These are phyloP conservation scores for Tinospora cordifolia DNA, from an alignment of 164 flowering plant genomes.

Conservation along the genomic window DNA sequence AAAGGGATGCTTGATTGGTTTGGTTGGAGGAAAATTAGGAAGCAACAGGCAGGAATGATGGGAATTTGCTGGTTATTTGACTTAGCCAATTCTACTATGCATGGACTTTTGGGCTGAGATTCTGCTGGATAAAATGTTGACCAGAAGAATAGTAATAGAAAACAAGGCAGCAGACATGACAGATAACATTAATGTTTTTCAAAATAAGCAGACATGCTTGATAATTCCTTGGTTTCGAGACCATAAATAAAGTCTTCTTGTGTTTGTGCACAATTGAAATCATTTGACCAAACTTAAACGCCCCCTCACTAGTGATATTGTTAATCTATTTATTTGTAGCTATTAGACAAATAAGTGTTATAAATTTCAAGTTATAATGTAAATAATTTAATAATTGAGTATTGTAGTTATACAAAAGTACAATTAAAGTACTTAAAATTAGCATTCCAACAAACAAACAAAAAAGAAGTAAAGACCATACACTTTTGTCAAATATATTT, in stretches of 20 bases:
- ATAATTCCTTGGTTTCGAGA: neutral
- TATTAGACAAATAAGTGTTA: neutral
- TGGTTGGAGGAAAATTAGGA: constrained; percentile 9
- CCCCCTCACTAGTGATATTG: neutral
- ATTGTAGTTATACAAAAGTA: too few relatives aligned
- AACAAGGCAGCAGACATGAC: constrained; percentile 6
- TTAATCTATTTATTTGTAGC: neutral
- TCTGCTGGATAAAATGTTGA: constrained; percentile 14
- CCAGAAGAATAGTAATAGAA: neutral
- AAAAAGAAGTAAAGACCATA: neutral
- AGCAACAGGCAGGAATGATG: constrained; percentile 24
- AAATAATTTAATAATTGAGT: too few relatives aligned
- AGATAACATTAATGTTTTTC: neutral
- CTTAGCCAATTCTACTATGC: constrained; percentile 15
- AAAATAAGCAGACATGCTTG: neutral
- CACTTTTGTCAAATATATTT: neutral
- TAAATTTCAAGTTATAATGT: too few relatives aligned
- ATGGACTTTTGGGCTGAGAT: constrained; percentile 19
- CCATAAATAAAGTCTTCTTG: neutral
- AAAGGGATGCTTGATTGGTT: constrained; percentile 1
- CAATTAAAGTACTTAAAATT: too few relatives aligned
- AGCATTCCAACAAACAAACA: neutral
- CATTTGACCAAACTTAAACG: neutral
- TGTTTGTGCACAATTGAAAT: neutral
- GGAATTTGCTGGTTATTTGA: constrained; percentile 13